Percentiles rank a stretch among this genome's conserved stretches.
Conservation (phyloP, 352 stramenopile species). For the Thalassiosira livingstoniorum region DNA sequence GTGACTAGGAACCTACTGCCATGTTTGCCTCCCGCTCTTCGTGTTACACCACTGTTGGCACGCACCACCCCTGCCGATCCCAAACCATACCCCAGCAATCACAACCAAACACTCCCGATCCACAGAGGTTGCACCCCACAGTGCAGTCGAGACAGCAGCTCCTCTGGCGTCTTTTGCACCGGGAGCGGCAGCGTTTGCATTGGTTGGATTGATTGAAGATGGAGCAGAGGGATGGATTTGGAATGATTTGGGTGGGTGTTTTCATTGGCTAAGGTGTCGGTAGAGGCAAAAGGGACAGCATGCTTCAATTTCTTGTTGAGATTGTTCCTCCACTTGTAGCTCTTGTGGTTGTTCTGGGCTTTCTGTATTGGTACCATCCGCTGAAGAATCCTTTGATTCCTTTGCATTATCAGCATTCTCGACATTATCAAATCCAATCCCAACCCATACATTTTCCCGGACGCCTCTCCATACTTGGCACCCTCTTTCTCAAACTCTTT, state of each 20-base stretch:
- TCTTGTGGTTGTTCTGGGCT: background rate
- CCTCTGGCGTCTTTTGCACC: background rate
- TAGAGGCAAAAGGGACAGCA: slow-evolving; percentile 24
- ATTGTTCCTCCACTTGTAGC: background rate
- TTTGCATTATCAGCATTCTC: background rate
- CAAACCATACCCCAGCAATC: slow-evolving; percentile 1
- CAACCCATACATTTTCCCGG: no score
- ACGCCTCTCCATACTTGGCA: no score
- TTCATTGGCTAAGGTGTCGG: background rate
- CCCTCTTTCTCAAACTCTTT: slow-evolving; percentile 2
- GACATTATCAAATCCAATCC: no score
- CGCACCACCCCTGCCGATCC: background rate
- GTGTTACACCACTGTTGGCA: background rate
- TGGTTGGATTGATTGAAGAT: background rate
- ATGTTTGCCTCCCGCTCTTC: background rate
- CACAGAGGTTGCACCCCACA: background rate
- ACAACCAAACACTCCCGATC: background rate
- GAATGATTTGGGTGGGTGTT: background rate
- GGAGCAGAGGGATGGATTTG: background rate
- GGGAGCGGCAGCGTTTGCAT: background rate
- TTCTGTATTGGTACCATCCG: background rate
- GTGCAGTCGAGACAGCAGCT: slow-evolving; percentile 10
- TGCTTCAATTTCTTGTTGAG: background rate
- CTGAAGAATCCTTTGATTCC: background rate
- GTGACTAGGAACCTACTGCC: no score